A percentile compares a stretch with the other conserved stretches of the same genome.
Conservation (phyloP, 352 stramenopile species). For the Globisporangium emineosum region DNA sequence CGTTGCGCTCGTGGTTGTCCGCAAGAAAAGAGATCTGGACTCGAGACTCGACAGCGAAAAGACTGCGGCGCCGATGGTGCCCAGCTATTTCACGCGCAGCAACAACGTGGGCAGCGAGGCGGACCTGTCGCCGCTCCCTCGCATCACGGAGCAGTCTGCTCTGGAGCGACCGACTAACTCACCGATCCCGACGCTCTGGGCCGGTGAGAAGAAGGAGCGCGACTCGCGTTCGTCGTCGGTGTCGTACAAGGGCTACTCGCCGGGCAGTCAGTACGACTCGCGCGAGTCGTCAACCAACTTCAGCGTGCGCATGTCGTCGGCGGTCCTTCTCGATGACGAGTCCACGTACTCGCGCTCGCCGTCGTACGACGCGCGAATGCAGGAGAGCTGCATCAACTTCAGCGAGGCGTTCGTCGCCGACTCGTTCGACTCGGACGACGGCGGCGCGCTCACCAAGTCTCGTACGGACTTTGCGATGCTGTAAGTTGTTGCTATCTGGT, state of each 20-base stretch:
- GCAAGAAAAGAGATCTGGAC: constrained; percentile 45
- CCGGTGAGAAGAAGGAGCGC: constrained; percentile 19
- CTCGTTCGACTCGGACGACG: constrained; percentile 35
- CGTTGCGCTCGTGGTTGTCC: constrained; percentile 49
- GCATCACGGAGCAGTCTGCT: constrained; percentile 8
- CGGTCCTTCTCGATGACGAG: constrained; percentile 28
- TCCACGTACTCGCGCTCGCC: constrained; percentile 29
- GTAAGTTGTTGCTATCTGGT: constrained; percentile 19
- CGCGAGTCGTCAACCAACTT: constrained; percentile 4
- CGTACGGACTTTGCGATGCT: constrained; percentile 51
- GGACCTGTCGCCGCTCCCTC: constrained; percentile 28
- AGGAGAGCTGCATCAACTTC: constrained; percentile 66
- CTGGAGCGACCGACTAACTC: constrained; percentile 25
- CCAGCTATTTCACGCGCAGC: constrained; percentile 39
- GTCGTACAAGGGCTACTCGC: constrained; percentile 21
- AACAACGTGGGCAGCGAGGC: constrained; percentile 23
- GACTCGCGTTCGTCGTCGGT: constrained; percentile 50
- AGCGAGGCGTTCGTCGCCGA: constrained; percentile 47
- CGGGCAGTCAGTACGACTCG: constrained; percentile 13
- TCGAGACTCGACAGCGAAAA: constrained; percentile 45
- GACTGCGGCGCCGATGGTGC: constrained; percentile 26
- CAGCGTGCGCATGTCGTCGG: constrained; percentile 35
- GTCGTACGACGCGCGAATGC: constrained; percentile 26
- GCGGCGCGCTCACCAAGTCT: constrained; percentile 30
- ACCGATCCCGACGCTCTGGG: constrained; percentile 43